Evolutionary conservation across 371 early-diverging fungal species (phyloP), one percentile per base, ranked within the genome.

Genomic region (Lichtheimia ramosa): DNA sequence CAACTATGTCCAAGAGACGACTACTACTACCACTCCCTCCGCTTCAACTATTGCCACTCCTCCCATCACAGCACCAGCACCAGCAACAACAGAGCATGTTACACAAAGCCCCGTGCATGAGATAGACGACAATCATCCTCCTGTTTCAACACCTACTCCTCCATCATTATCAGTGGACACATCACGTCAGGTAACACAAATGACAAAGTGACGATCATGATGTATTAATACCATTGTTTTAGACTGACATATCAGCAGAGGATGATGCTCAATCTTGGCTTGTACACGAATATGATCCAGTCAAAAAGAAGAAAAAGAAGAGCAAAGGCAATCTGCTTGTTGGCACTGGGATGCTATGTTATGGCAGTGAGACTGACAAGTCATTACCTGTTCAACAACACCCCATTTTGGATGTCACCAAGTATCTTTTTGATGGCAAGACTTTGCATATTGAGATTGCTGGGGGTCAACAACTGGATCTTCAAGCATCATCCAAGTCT

Each of bases 331-430:
- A 74, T 16, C 62, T 91, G 34, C 78, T 84, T 23, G 73, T 90
- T 23, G 83, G 86, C 58, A 85, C 85, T 58, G 65, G 74, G n/a
- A 74, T 77, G 60, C 63, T 92, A 39, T 76, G 82, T 18, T 84
- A 85, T 62, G 87, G 82, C 42, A 86, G 85, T 59, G 84, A 87
- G 51, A 81, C 85, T n/a, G 89, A 89, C 63, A 86, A 87, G 68
- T 73, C 82, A 57, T 71, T 79, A 0, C 83, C 87, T 58, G 86
- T 86, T 21, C 84, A 82, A 53, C 83, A 83, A 63, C 85, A 81
- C 62, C 65, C 79, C 5, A 84, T 85, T 54, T 62, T 75, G 28
- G 83, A 89, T 56, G 77, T 89, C 10, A 65, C 70, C 20, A 76
- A 81, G 23, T 83, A 77, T 64, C 67, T 81, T 16, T 51, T 60